Evolutionary conservation across 1,139 yeast genomes (phyloP).

Genomic region (Sugiyamaella paludigena): DNA sequence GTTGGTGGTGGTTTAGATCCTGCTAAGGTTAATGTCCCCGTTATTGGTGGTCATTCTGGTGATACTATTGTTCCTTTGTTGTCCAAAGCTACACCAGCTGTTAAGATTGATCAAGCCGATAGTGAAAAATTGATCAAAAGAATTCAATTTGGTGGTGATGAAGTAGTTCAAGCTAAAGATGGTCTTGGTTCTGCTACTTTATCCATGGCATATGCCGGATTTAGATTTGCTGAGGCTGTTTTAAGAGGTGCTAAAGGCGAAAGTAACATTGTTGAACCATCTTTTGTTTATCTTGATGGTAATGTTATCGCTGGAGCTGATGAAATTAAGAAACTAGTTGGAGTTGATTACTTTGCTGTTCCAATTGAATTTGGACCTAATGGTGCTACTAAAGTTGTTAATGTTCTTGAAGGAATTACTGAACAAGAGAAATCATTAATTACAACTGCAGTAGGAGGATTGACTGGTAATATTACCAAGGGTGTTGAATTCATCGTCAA

Average conservation of each 20-base stretch:
- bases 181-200: slow-evolving; percentile 99
- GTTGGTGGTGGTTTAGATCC: slow-evolving; percentile 59
- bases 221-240: slow-evolving; percentile 86
- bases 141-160: slow-evolving; percentile 98
- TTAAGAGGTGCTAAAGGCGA: slow-evolving; percentile 62
- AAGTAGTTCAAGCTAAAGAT: slow-evolving; percentile 96
- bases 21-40: slow-evolving; percentile 54
- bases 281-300: slow-evolving; percentile 49
- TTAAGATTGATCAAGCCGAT: slow-evolving; percentile 49
- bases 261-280: slow-evolving; percentile 68
- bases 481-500: slow-evolving; percentile 54
- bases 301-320: slow-evolving; percentile 37
- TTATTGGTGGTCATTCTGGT: slow-evolving; percentile 98
- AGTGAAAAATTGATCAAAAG: slow-evolving; percentile 78
- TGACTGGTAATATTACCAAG: slow-evolving; percentile 62
- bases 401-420: slow-evolving; percentile 37
- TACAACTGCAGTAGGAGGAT: slow-evolving; percentile 77
- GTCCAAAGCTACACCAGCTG: slow-evolving; percentile 58
- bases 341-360: slow-evolving; percentile 87
- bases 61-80: slow-evolving; percentile 94
- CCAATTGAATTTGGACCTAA: slow-evolving; percentile 80
- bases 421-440: slow-evolving; percentile 55
- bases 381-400: slow-evolving; percentile 71
- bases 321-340: slow-evolving; percentile 41
- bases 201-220: slow-evolving; percentile 99